Conservation (phyloP, 306 rosid genomes). For the Carpinus viminea region DNA sequence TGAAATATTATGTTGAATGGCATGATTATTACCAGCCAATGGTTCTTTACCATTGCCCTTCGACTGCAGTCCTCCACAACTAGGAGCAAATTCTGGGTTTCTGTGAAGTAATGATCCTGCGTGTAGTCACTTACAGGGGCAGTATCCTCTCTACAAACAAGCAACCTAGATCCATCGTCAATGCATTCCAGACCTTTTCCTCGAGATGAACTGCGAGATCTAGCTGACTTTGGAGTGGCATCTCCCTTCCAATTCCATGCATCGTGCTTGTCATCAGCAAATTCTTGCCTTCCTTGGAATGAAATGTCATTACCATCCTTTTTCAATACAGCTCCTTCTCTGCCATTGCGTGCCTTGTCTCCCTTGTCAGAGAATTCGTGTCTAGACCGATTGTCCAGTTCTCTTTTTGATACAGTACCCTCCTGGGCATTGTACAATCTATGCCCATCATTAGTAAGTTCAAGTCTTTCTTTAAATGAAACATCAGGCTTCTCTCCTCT, state of each 20-base stretch:
- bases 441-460: conserved; percentile 25
- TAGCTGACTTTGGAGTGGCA: conserved; percentile 41
- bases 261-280: conserved; percentile 41
- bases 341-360: conserved; percentile 33
- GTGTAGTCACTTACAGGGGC: conserved; percentile 38
- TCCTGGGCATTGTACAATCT: conserved; percentile 45
- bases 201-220: conserved; percentile 50
- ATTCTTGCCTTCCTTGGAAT: conserved; percentile 45
- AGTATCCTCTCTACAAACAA: conserved; percentile 42
- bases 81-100: conserved; percentile 39
- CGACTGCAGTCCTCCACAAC: conserved; percentile 34
- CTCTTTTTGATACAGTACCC: conserved; percentile 41
- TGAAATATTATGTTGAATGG: conserved; percentile 32
- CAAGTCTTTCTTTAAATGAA: conserved; percentile 28
- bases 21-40: conserved; percentile 37
- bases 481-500: conserved; percentile 32
- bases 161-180: conserved; percentile 43
- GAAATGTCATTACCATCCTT: conserved; percentile 37
- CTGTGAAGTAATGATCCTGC: conserved; percentile 37
- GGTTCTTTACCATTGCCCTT: conserved; percentile 44
- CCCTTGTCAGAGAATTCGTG: conserved; percentile 46
- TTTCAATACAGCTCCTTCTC: conserved; percentile 41
- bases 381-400: conserved; percentile 36
- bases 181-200: conserved; percentile 43
- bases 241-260: conserved; percentile 42